These are phyloP conservation scores for Penicillium chermesinum DNA, from an alignment of 495 filamentous ascomycete species.

Conservation along the genomic window DNA sequence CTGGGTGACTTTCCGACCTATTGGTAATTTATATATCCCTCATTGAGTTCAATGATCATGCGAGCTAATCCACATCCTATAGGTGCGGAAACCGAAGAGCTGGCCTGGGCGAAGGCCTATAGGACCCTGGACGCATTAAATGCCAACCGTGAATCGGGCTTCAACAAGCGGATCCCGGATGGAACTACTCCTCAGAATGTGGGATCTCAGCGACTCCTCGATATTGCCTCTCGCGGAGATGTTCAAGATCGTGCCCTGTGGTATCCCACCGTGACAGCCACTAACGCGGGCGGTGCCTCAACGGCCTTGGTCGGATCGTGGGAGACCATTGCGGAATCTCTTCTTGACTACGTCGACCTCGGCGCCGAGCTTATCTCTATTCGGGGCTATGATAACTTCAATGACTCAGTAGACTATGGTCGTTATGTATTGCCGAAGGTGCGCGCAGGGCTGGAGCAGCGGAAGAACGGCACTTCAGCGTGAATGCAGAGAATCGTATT, in stretches of 20 bases:
- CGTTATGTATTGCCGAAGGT: constrained; percentile 45
- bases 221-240: constrained; percentile 48
- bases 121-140: constrained; percentile 40
- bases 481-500: not conserved
- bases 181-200: constrained; percentile 45
- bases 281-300: constrained; percentile 50
- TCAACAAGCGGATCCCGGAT: constrained; percentile 21
- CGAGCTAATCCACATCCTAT: not conserved
- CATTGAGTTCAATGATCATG: not conserved
- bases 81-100: constrained; percentile 46
- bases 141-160: constrained; percentile 26
- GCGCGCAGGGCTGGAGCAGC: constrained; percentile 34
- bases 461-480: not conserved
- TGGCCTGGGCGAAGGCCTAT: constrained; percentile 50
- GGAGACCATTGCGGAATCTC: constrained; percentile 44
- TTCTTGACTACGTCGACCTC: constrained; percentile 50
- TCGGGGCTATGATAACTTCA: constrained; percentile 50
- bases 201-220: constrained; percentile 48
- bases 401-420: constrained; percentile 51
- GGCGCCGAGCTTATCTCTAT: constrained; percentile 50
- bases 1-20: constrained; percentile 54
- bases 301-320: constrained; percentile 49
- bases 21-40: constrained; percentile 16
- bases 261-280: constrained; percentile 53
- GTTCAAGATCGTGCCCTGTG: constrained; percentile 52